phyloP scores from a whole-genome alignment of 139 green algal species.

The Coelastrella sp. region DNA sequence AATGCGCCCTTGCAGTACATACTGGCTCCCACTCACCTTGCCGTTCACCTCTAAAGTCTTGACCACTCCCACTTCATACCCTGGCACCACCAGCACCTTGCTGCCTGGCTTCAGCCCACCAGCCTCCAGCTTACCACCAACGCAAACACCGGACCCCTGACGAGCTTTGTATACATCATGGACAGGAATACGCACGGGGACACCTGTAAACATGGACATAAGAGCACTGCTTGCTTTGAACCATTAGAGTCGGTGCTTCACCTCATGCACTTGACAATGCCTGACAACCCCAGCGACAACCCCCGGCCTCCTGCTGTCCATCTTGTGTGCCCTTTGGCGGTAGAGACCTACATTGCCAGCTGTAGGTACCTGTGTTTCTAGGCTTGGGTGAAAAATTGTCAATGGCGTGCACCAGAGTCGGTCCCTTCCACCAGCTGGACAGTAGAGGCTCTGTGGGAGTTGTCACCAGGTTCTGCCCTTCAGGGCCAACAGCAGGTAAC shows the following conservation, averaged over 20 bases:
- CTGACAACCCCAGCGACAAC: too few relatives aligned
- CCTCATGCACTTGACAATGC: too few relatives aligned
- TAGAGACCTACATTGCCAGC: too few relatives aligned
- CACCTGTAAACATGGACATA: conserved; percentile 18
- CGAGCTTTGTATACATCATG: conserved; percentile 72
- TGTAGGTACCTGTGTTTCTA: conserved; percentile 49
- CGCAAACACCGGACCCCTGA: conserved; percentile 45
- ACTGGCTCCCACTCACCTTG: conserved; percentile 43
- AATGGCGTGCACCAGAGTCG: conserved; percentile 78
- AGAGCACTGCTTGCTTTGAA: neutral
- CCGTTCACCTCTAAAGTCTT: conserved; percentile 61
- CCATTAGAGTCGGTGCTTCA: too few relatives aligned
- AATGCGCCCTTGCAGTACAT: too few relatives aligned
- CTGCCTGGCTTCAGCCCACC: conserved; percentile 72
- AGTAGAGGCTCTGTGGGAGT: conserved; percentile 52
- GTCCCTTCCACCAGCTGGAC: conserved; percentile 63
- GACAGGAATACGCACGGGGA: conserved; percentile 82
- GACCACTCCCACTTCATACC: conserved; percentile 55
- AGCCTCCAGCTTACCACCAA: conserved; percentile 90
- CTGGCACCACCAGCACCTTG: conserved; percentile 81
- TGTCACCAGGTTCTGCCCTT: conserved; percentile 86
- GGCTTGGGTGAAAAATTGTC: conserved; percentile 75
- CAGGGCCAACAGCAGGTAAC: conserved; percentile 84
- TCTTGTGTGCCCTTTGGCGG: too few relatives aligned
- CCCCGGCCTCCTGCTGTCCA: too few relatives aligned